phyloP scores from a whole-genome alignment of 2,329 filamentous ascomycete species.

The Fusarium mangiferae region DNA sequence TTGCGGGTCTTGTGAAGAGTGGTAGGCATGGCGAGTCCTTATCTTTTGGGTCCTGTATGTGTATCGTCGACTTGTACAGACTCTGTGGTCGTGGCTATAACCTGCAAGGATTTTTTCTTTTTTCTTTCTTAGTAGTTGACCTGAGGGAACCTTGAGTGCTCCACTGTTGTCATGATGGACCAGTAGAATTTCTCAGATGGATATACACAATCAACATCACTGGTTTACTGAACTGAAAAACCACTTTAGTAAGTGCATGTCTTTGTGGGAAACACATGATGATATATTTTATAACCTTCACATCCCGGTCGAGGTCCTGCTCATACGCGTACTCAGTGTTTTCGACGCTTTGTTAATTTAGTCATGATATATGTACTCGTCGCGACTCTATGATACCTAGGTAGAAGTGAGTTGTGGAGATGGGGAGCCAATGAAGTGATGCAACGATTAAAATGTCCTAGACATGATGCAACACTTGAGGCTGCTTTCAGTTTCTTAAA shows the following conservation, averaged over 20 bases:
- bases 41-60: background rate
- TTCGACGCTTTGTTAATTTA: background rate
- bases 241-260: background rate
- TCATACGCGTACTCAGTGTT: background rate
- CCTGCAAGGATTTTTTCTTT: slow-evolving; percentile 36
- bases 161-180: slow-evolving; percentile 11
- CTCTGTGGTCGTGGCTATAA: slow-evolving; percentile 2
- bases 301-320: too few species aligned
- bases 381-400: background rate
- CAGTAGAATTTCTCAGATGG: slow-evolving; percentile 16
- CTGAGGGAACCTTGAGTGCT: slow-evolving; percentile 8
- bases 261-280: background rate
- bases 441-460: background rate
- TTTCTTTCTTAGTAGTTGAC: background rate
- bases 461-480: background rate
- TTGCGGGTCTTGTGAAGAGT: slow-evolving; percentile 86
- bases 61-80: slow-evolving; percentile 9
- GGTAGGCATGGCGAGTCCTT: slow-evolving; percentile 71
- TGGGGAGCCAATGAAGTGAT: too few species aligned
- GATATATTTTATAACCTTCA: background rate
- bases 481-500: background rate
- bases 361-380: background rate
- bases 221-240: background rate
- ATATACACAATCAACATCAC: slow-evolving; percentile 10
- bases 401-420: background rate